phyloP scores from a whole-genome alignment of 2,329 filamentous ascomycete species.

The Curvularia verruculosa region DNA sequence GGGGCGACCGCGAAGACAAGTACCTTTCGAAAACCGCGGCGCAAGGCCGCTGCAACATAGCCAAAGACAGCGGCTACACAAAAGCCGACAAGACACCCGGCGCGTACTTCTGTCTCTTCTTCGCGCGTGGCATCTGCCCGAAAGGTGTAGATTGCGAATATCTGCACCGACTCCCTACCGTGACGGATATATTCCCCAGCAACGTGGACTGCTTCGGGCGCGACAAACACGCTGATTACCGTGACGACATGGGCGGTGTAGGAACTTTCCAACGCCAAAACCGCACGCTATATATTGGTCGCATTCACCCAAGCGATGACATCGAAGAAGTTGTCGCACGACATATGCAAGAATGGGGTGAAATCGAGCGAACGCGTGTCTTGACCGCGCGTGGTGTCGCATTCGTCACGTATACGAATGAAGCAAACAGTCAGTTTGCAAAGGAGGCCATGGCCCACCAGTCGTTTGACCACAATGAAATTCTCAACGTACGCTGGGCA shows the following conservation, averaged over 20 bases:
- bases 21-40: constrained; percentile 83
- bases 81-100: constrained; percentile 60
- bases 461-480: constrained; percentile 85
- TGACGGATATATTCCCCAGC: constrained; percentile 89
- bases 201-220: constrained; percentile 95
- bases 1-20: constrained; percentile 92
- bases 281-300: constrained; percentile 87
- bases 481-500: constrained; percentile 95
- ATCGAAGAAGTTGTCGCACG: constrained; percentile 95
- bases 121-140: constrained; percentile 79
- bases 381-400: constrained; percentile 88
- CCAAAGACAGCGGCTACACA: constrained; percentile 64
- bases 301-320: constrained; percentile 94
- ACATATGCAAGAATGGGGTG: constrained; percentile 97
- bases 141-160: constrained; percentile 94
- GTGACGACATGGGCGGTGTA: constrained; percentile 97
- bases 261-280: constrained; percentile 94
- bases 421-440: constrained; percentile 57
- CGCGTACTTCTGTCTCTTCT: constrained; percentile 91
- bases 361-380: constrained; percentile 85
- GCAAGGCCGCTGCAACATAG: constrained; percentile 84
- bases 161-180: constrained; percentile 82
- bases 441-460: constrained; percentile 96
- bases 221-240: constrained; percentile 90
- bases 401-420: constrained; percentile 93